phyloP scores from a whole-genome alignment of 305 asterid species.

The Striga hermonthica region DNA sequence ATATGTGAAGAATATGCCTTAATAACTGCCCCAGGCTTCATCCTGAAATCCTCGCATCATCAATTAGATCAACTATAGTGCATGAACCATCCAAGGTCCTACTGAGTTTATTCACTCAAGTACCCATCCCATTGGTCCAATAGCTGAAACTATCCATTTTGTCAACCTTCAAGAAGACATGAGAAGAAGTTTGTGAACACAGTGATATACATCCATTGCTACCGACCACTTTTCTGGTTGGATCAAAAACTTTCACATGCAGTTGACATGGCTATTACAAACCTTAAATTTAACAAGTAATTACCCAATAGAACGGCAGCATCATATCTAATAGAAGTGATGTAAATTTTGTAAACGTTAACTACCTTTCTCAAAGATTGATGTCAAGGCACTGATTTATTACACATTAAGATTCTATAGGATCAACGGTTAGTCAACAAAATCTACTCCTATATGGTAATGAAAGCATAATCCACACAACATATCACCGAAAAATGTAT shows the following conservation, averaged over 20 bases:
- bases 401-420: conserved; percentile 9
- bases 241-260: too few species aligned
- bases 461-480: background rate
- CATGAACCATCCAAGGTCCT: background rate
- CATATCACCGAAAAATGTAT: conserved; percentile 2
- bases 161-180: too few species aligned
- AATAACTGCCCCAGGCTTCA: background rate
- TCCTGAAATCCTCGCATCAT: background rate
- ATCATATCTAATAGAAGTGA: background rate
- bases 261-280: too few species aligned
- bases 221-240: background rate
- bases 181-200: conserved; percentile 1
- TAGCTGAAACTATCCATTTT: too few species aligned
- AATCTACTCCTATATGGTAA: conserved; percentile 8
- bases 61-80: background rate
- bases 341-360: background rate
- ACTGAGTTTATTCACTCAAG: background rate
- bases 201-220: background rate
- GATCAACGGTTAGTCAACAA: background rate
- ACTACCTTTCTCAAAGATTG: conserved; percentile 17
- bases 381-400: conserved; percentile 9
- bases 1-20: too few species aligned
- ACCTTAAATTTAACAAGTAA: too few species aligned
- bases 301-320: conserved; percentile 23
- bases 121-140: background rate